Percentiles rank a stretch among this genome's conserved stretches.
phyloP scores from a whole-genome alignment of 2,329 filamentous ascomycete genomes.

The Pezicula neosporulosa region DNA sequence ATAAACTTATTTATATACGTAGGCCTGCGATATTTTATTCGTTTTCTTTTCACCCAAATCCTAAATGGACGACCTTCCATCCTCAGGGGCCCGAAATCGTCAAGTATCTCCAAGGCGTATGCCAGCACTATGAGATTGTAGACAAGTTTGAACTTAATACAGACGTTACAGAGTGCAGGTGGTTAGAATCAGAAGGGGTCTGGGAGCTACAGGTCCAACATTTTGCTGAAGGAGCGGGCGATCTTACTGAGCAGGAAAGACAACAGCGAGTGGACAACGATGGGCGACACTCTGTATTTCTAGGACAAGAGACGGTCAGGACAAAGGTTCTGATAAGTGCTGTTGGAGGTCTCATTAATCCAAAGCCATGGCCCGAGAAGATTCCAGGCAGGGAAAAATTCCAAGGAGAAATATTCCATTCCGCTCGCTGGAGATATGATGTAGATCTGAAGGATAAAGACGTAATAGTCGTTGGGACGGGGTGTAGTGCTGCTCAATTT shows the following conservation, averaged over 20 bases:
- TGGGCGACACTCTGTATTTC: constrained; percentile 43
- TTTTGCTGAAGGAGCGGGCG: constrained; percentile 48
- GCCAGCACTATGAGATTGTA: constrained; percentile 45
- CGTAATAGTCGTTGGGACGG: constrained; percentile 54
- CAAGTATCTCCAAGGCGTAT: constrained; percentile 49
- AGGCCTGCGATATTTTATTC: constrained; percentile 53
- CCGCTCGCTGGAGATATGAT: constrained; percentile 51
- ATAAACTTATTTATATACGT: constrained; percentile 10
- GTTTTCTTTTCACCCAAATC: constrained; percentile 51
- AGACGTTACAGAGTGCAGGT: constrained; percentile 47
- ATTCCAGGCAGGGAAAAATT: constrained; percentile 51
- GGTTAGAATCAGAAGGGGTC: constrained; percentile 48
- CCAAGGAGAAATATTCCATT: constrained; percentile 53
- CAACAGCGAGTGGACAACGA: constrained; percentile 37
- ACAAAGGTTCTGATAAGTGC: constrained; percentile 51
- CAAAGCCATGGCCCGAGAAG: constrained; percentile 43
- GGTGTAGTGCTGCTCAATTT: constrained; percentile 54
- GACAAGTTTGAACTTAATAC: constrained; percentile 58
- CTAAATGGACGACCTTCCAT: constrained; percentile 45
- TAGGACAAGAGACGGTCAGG: constrained; percentile 46
- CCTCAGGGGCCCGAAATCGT: constrained; percentile 47
- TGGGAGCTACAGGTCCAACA: constrained; percentile 52
- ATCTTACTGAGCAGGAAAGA: constrained; percentile 45
- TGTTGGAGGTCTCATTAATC: constrained; percentile 54
- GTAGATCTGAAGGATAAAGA: constrained; percentile 51